These are phyloP conservation scores for Parmelia sp. DNA, from an alignment of 495 filamentous ascomycete genomes.

Conservation along the genomic window DNA sequence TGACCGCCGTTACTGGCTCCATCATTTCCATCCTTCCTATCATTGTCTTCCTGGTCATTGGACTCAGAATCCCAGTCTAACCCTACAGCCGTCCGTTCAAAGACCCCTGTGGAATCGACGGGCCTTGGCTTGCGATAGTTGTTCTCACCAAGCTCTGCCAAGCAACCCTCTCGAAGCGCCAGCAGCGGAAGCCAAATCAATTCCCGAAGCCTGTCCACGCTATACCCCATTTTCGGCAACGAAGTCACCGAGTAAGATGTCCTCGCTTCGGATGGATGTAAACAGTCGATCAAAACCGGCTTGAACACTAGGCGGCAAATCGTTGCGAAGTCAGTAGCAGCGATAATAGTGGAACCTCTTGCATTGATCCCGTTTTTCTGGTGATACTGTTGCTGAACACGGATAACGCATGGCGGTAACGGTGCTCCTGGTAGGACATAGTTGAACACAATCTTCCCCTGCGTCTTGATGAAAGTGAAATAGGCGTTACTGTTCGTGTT, in stretches of 20 bases:
- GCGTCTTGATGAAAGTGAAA: background rate
- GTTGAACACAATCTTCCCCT: background rate
- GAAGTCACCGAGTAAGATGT: background rate
- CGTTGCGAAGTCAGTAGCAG: background rate
- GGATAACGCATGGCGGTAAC: background rate
- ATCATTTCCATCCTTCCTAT: background rate
- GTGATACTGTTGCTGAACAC: background rate
- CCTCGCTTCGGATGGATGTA: background rate
- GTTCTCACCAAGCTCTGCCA: background rate
- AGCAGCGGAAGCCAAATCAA: background rate
- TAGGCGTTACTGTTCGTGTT: background rate
- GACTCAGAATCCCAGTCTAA: background rate
- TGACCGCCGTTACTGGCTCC: background rate
- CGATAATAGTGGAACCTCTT: background rate
- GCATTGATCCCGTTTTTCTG: background rate
- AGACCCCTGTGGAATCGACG: background rate
- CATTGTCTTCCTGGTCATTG: background rate
- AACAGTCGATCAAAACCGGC: background rate
- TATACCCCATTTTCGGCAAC: background rate
- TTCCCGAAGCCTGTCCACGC: background rate
- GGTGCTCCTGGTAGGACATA: background rate
- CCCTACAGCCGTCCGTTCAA: background rate
- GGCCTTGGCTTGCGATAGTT: background rate
- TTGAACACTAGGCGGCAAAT: background rate
- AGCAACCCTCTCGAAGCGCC: background rate